These are phyloP conservation scores for Pyricularia pennisetigena DNA, from an alignment of 2,329 filamentous ascomycete species.

Conservation along the genomic window DNA sequence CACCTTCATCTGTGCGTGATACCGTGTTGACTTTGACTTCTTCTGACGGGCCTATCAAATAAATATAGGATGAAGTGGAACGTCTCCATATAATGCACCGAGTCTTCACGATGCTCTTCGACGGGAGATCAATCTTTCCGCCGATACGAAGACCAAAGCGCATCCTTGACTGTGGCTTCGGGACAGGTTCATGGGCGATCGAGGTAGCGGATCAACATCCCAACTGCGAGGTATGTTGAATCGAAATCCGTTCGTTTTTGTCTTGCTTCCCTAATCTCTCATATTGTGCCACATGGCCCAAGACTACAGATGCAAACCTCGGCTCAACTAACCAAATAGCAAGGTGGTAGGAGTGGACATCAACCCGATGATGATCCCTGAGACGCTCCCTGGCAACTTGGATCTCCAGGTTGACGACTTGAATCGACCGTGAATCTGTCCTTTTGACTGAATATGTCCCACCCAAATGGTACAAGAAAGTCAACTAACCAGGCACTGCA, in stretches of 20 bases:
- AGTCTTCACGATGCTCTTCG: slow-evolving; percentile 54
- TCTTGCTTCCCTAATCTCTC: background rate
- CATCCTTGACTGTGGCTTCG: slow-evolving; percentile 65
- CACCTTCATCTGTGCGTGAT: too few relatives aligned
- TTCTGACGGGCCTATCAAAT: background rate
- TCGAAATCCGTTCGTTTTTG: background rate
- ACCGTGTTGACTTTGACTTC: too few relatives aligned
- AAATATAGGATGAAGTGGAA: slow-evolving; percentile 55
- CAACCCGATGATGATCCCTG: slow-evolving; percentile 58
- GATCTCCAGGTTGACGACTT: slow-evolving; percentile 65
- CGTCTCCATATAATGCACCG: slow-evolving; percentile 54
- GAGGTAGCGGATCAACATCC: slow-evolving; percentile 58
- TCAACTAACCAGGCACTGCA: slow-evolving; percentile 14
- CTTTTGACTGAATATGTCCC: background rate
- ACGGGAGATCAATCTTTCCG: slow-evolving; percentile 60
- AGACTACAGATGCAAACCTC: too few relatives aligned
- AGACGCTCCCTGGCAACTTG: slow-evolving; percentile 50
- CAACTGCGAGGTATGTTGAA: slow-evolving; percentile 44
- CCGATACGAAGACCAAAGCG: slow-evolving; percentile 45
- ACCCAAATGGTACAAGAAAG: background rate
- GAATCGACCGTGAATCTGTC: slow-evolving; percentile 45
- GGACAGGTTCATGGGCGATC: slow-evolving; percentile 60
- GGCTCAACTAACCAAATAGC: slow-evolving; percentile 7
- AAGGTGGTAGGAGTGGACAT: slow-evolving; percentile 66
- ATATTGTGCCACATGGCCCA: too few relatives aligned